Conservation (phyloP, 345 rosid species). For the Xanthoceras sorbifolium region DNA sequence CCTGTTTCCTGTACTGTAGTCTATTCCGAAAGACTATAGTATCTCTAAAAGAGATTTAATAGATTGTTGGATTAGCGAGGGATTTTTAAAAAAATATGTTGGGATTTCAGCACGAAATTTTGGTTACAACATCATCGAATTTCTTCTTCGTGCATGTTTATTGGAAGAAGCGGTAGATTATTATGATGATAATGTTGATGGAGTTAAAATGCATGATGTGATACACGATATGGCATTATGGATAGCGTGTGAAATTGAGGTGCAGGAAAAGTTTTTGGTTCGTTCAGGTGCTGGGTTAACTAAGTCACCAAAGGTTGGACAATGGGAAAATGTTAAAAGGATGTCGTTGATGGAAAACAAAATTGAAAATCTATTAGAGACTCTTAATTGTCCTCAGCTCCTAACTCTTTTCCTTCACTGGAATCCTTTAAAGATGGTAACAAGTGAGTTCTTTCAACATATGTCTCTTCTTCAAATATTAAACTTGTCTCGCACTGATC, state of each 20-base stretch:
- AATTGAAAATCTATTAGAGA: too few species aligned
- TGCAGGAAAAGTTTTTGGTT: too few species aligned
- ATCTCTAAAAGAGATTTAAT: slow-evolving; percentile 13
- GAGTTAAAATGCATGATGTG: slow-evolving; percentile 46
- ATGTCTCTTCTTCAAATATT: slow-evolving; percentile 30
- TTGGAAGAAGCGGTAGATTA: slow-evolving; percentile 22
- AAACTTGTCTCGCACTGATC: slow-evolving; percentile 26
- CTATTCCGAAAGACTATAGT: too few species aligned
- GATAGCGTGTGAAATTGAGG: slow-evolving; percentile 30
- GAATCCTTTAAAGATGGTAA: too few species aligned
- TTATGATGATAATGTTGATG: not conserved
- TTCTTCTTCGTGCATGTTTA: slow-evolving; percentile 29
- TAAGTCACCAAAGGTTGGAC: too few species aligned
- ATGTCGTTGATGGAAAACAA: too few species aligned
- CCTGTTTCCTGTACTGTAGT: not conserved
- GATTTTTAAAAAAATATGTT: slow-evolving; percentile 23
- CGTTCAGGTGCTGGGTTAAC: too few species aligned
- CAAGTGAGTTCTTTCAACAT: too few species aligned
- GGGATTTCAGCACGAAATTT: not conserved
- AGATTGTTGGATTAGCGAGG: slow-evolving; percentile 32
- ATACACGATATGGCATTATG: slow-evolving; percentile 45
- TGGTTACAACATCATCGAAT: slow-evolving; percentile 35
- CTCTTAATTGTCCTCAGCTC: too few species aligned
- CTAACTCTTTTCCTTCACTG: too few species aligned
- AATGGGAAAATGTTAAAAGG: too few species aligned